These are phyloP conservation scores for Collariella sp. DNA, from an alignment of 495 filamentous ascomycete species.

Conservation along the genomic window DNA sequence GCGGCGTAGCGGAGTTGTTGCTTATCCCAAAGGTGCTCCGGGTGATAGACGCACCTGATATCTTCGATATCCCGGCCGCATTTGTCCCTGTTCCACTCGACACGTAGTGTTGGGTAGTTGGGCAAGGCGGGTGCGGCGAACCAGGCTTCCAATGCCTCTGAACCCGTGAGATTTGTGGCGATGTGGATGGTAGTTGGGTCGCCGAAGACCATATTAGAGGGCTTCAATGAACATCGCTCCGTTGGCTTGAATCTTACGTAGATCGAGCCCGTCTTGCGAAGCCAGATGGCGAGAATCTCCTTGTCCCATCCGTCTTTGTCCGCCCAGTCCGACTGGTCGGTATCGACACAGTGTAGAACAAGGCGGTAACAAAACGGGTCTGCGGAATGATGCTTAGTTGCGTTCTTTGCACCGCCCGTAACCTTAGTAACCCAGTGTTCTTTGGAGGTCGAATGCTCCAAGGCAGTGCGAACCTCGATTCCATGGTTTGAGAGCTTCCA, in stretches of 20 bases:
- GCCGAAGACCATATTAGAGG: background rate
- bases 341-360: background rate
- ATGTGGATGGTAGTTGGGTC: background rate
- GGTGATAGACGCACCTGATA: too few species aligned
- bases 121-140: background rate
- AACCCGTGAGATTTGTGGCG: background rate
- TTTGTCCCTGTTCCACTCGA: too few species aligned
- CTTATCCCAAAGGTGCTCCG: background rate
- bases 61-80: too few species aligned
- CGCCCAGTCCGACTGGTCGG: too few species aligned
- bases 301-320: too few species aligned
- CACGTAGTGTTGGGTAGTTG: too few species aligned
- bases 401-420: background rate
- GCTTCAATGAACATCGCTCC: background rate
- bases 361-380: background rate
- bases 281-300: background rate
- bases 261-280: background rate
- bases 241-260: background rate
- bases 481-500: slow-evolving; percentile 3
- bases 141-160: background rate
- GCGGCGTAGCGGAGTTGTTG: background rate
- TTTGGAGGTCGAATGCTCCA: background rate
- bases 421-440: background rate
- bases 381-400: background rate
- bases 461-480: background rate